Evolutionary conservation across 306 rosid species (phyloP).

Genomic region (Arachis hypogaea): DNA sequence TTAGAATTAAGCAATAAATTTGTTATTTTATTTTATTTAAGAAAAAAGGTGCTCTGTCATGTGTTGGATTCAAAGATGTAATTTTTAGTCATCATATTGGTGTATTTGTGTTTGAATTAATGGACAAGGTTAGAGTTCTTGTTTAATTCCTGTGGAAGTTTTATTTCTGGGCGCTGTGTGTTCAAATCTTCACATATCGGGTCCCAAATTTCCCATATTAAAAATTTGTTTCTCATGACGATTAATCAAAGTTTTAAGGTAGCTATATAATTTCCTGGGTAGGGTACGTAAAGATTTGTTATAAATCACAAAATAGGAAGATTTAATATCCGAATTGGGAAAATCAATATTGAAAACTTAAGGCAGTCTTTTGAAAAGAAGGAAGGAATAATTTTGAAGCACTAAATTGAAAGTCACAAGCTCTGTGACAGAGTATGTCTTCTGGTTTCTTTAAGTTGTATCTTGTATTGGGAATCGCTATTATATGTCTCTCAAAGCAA

Average conservation of each 20-base stretch:
- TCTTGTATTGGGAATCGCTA: constrained; percentile 4
- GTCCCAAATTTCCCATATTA: constrained; percentile 1
- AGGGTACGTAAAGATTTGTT: too few species aligned
- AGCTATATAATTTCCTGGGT: too few species aligned
- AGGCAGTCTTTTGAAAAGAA: background rate
- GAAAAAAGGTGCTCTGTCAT: background rate
- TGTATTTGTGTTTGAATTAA: background rate
- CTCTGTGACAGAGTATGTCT: background rate
- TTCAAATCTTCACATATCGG: constrained; percentile 9
- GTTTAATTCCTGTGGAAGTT: background rate
- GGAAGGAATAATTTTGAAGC: constrained; percentile 28
- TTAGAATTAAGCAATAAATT: background rate
- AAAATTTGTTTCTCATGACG: background rate
- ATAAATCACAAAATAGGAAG: too few species aligned
- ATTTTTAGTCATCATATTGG: constrained; percentile 15
- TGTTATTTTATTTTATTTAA: background rate
- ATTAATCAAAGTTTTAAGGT: background rate
- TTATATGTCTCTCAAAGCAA: constrained; percentile 1
- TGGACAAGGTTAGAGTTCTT: background rate
- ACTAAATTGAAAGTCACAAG: background rate
- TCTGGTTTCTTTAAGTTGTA: background rate
- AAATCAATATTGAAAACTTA: constrained; percentile 3
- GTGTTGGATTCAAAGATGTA: constrained; percentile 35
- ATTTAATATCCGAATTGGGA: background rate
- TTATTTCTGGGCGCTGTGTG: background rate